Evolutionary conservation across 257 asterid species (phyloP).

Genomic region (Ligustrum vulgare): DNA sequence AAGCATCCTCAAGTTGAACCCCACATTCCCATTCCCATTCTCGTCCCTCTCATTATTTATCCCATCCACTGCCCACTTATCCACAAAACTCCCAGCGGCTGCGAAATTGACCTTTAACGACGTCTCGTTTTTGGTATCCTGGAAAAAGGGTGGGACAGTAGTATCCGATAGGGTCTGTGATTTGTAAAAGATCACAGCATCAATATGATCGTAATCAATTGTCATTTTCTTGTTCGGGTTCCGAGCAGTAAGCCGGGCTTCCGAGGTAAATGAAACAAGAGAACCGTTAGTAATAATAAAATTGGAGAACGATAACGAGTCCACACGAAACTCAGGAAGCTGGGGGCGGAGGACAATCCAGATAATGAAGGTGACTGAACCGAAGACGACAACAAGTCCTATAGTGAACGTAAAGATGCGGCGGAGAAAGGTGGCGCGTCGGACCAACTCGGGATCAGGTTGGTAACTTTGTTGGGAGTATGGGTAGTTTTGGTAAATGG

Average conservation of each 20-base stretch:
- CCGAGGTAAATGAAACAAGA: conserved; percentile 36
- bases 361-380: conserved; percentile 33
- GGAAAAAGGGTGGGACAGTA: conserved; percentile 40
- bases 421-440: conserved; percentile 41
- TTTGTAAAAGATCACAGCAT: conserved; percentile 26
- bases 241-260: conserved; percentile 29
- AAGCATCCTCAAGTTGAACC: conserved; percentile 36
- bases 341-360: conserved; percentile 56
- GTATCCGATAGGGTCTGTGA: conserved; percentile 27
- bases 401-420: conserved; percentile 35
- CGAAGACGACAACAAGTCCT: conserved; percentile 33
- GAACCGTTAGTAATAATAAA: conserved; percentile 23
- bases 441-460: conserved; percentile 22
- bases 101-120: conserved; percentile 33
- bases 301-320: conserved; percentile 35
- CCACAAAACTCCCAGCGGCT: conserved; percentile 25
- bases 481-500: conserved; percentile 24
- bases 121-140: conserved; percentile 36
- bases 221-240: conserved; percentile 47
- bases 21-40: conserved; percentile 30
- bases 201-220: conserved; percentile 24
- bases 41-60: conserved; percentile 30
- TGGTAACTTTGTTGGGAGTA: conserved; percentile 25
- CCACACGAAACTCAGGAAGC: conserved; percentile 44
- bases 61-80: conserved; percentile 23